Evolutionary conservation across 108 stramenopile genomes (phyloP), one percentile per base, ranked within the genome.

Genomic region (Poteriospumella lacustris): DNA sequence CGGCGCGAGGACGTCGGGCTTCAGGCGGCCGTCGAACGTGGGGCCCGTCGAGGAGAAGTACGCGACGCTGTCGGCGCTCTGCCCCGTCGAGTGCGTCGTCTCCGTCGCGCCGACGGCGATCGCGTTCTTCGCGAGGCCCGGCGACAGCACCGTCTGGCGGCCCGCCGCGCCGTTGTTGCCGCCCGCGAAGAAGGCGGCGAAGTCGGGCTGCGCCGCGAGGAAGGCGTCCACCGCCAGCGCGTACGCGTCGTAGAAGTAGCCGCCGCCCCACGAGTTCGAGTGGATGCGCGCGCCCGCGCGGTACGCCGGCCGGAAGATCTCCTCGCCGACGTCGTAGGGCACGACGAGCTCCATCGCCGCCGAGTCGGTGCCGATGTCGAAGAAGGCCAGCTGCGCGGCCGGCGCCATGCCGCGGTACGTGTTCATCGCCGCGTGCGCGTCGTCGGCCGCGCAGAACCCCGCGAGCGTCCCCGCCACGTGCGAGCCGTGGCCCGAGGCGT

Each of bases 1-100:
- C 24, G 92, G 91, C 47, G 90, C 91, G 0, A 90, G 84, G 34
- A 92, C 80, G 77, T 92, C 91, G 2, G 92, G 92, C 80, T 92
- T 92, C 58, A 89, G 87, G n/a, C 92, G 68, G 2, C 87, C 87
- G 78, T 92, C 91, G 0, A 58, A 31, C 0, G 90, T 89, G 24
- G 91, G 91, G 9, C 92, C 92, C 5, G 82, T 75, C 36, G 87
- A 87, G 56, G 77, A 81, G 77, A 90, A 92, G 3, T 80, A 81
- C 24, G 90, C 87, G 9, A 92, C 64, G 56, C 89, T 87, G 58
- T 89, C 85, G 43, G 82, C 69, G 1, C 86, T 82, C 77, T 78
- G 43, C 78, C 78, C 77, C 12, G 41, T 5, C 33, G 52, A 43
- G 26, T 73, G 82, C 1, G 60, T 41, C 58, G 41, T 84, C 42